These are phyloP conservation scores for Calonectria pteridis DNA, from an alignment of 2,329 filamentous ascomycete genomes.

Conservation along the genomic window DNA sequence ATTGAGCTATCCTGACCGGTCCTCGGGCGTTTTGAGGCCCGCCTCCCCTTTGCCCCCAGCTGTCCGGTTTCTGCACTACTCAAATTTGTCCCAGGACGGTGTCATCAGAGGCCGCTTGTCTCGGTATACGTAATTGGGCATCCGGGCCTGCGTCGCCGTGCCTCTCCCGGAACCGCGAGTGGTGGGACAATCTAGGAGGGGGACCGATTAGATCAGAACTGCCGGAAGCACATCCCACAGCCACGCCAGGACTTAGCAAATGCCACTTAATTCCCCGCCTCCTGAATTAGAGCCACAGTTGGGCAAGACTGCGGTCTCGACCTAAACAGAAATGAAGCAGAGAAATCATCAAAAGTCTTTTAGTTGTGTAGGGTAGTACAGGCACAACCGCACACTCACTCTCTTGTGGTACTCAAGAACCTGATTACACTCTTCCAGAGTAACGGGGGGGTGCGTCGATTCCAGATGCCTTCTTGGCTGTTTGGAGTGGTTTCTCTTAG, in stretches of 20 bases:
- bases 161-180: background rate
- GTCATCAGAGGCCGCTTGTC: background rate
- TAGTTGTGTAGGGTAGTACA: background rate
- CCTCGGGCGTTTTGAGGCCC: background rate
- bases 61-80: constrained; percentile 1
- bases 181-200: background rate
- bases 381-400: background rate
- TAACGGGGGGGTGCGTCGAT: background rate
- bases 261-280: background rate
- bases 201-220: background rate
- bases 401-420: background rate
- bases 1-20: background rate
- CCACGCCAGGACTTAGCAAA: background rate
- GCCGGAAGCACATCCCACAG: background rate
- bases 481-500: background rate
- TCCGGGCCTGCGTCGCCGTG: background rate
- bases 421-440: background rate
- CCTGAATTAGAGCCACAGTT: background rate
- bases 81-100: background rate
- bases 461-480: background rate
- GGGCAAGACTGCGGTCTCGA: background rate
- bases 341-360: background rate
- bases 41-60: background rate
- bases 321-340: background rate
- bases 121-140: background rate